These are phyloP conservation scores for Lasiosphaeria ovina DNA, from an alignment of 495 filamentous ascomycete genomes.

Conservation along the genomic window DNA sequence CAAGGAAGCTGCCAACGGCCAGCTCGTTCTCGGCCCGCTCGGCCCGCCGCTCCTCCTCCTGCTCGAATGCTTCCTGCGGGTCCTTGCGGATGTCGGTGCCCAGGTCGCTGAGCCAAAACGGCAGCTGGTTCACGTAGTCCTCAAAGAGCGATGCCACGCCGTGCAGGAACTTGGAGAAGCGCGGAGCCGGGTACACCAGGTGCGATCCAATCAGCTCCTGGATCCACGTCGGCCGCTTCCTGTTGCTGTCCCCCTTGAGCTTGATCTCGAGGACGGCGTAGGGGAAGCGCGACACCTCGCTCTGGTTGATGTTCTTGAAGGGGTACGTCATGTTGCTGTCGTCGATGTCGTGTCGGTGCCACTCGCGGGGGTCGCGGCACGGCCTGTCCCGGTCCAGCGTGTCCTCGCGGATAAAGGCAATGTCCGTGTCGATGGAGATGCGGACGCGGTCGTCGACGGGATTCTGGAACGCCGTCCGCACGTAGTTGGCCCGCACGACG, in stretches of 20 bases:
- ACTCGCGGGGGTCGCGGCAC: conserved; percentile 80
- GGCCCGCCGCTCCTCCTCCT: conserved; percentile 78
- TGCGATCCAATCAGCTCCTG: conserved; percentile 88
- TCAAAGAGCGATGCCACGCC: conserved; percentile 90
- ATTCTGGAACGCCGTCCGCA: conserved; percentile 93
- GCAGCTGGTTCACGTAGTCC: conserved; percentile 91
- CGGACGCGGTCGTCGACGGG: conserved; percentile 87
- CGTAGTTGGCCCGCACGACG: conserved; percentile 87
- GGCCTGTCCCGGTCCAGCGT: conserved; percentile 77
- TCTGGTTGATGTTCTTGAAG: conserved; percentile 78
- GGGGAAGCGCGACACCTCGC: conserved; percentile 89
- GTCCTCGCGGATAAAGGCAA: conserved; percentile 92
- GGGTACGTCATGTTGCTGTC: conserved; percentile 78
- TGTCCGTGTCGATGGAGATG: conserved; percentile 87
- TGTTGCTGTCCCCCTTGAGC: conserved; percentile 62
- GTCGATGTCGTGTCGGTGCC: conserved; percentile 92
- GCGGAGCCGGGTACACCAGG: conserved; percentile 80
- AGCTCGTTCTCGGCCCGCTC: conserved; percentile 81
- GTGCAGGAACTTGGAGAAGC: conserved; percentile 96
- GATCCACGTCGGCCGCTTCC: conserved; percentile 78
- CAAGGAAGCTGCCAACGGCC: conserved; percentile 82
- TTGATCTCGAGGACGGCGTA: conserved; percentile 93
- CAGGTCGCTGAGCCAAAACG: conserved; percentile 90
- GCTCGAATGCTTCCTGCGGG: conserved; percentile 84
- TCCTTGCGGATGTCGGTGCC: conserved; percentile 92